Evolutionary conservation across 495 filamentous ascomycete species (phyloP).

Genomic region (Parathielavia hyrcaniae): DNA sequence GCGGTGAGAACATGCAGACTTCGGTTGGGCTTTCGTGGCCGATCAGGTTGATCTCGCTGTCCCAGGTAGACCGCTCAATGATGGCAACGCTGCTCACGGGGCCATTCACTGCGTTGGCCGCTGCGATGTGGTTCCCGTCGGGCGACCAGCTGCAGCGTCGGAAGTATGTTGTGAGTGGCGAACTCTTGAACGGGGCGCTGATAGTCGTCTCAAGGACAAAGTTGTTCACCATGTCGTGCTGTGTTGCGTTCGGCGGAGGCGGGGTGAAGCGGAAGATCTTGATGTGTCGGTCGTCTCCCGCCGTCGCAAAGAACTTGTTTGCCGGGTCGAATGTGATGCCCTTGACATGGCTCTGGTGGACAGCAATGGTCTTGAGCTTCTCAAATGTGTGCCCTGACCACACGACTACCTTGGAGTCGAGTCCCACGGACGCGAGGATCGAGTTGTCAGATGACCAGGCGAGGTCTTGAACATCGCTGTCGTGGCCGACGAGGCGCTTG

Average conservation of each 20-base stretch:
- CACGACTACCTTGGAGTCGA: conserved; percentile 96
- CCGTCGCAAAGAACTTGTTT: conserved; percentile 98
- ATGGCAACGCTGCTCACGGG: conserved; percentile 96
- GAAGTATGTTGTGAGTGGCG: conserved; percentile 94
- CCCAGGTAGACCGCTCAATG: conserved; percentile 86
- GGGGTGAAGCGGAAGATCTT: conserved; percentile 94
- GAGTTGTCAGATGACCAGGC: conserved; percentile 96
- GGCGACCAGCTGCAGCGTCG: conserved; percentile 94
- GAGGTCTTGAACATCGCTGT: conserved; percentile 97
- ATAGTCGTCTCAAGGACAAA: conserved; percentile 89
- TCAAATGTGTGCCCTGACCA: conserved; percentile 98
- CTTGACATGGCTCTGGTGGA: conserved; percentile 96
- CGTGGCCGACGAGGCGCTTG: conserved; percentile 87
- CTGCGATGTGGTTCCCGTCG: conserved; percentile 94
- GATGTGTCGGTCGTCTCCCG: conserved; percentile 92
- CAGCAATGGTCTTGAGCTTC: conserved; percentile 84
- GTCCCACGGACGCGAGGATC: conserved; percentile 87
- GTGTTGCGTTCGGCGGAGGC: conserved; percentile 82
- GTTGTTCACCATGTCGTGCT: conserved; percentile 91
- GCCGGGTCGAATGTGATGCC: conserved; percentile 97
- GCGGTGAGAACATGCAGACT: conserved; percentile 92
- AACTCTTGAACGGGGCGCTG: conserved; percentile 72
- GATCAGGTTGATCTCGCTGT: conserved; percentile 93
- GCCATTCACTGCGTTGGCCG: conserved; percentile 92
- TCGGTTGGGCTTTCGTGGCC: conserved; percentile 96